Evolutionary conservation across 2,329 filamentous ascomycete genomes (phyloP).

Genomic region (Cytospora mali): DNA sequence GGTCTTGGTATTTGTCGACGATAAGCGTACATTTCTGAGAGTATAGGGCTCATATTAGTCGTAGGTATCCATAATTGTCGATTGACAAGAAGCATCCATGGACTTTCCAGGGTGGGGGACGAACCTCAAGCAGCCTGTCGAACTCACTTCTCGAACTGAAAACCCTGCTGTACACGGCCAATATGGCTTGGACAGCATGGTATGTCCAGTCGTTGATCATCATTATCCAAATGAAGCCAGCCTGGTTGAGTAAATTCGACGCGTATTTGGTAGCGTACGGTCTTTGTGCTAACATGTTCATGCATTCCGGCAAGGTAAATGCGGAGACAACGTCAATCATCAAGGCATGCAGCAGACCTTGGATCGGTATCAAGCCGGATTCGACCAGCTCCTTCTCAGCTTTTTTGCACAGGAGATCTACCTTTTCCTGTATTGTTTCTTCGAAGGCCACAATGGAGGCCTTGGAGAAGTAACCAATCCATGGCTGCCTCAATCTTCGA

Average conservation of each 20-base stretch:
- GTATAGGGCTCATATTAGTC: background rate
- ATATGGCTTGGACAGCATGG: background rate
- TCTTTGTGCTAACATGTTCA: background rate
- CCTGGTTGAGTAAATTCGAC: background rate
- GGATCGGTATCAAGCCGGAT: background rate
- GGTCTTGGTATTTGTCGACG: background rate
- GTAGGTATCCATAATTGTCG: background rate
- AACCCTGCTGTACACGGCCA: background rate
- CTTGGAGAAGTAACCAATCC: slow-evolving; percentile 1
- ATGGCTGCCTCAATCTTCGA: background rate
- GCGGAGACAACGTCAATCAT: background rate
- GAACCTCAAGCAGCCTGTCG: background rate
- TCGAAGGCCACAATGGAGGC: background rate
- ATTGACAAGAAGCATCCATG: background rate
- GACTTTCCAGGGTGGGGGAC: background rate
- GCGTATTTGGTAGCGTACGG: slow-evolving; percentile 3
- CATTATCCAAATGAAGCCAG: background rate
- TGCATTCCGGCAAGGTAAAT: background rate
- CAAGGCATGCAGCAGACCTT: background rate
- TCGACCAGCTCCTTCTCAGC: background rate
- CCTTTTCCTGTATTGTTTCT: background rate
- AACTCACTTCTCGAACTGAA: background rate
- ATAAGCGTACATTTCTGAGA: background rate
- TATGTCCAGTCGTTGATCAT: background rate
- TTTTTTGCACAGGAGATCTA: background rate